Conservation (phyloP, 352 stramenopile genomes). For the Thalassiosira ordinaria region DNA sequence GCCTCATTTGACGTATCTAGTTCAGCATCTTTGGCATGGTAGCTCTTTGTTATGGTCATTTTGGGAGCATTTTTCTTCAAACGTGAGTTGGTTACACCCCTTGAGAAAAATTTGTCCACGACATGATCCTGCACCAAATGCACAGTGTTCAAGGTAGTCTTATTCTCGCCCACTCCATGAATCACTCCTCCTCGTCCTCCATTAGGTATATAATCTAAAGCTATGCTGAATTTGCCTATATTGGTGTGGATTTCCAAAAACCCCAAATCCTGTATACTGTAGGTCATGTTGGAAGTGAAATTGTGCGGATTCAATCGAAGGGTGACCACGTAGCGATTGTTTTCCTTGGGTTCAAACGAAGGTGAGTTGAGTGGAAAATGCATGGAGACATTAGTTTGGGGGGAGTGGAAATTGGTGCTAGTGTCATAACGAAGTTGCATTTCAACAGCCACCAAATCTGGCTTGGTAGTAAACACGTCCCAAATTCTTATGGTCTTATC, state of each 20-base stretch:
- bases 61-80: background rate
- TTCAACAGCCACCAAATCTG: slow-evolving; percentile 56
- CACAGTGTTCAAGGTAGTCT: slow-evolving; percentile 39
- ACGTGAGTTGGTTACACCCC: background rate
- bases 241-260: slow-evolving; percentile 70
- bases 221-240: slow-evolving; percentile 62
- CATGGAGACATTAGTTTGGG: slow-evolving; percentile 24
- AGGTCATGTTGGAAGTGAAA: slow-evolving; percentile 39
- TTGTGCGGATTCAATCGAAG: slow-evolving; percentile 58
- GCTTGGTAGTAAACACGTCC: slow-evolving; percentile 67
- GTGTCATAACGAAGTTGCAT: slow-evolving; percentile 8
- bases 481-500: slow-evolving; percentile 55
- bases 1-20: background rate
- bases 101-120: slow-evolving; percentile 9
- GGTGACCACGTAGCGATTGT: slow-evolving; percentile 53
- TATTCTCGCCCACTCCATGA: slow-evolving; percentile 34
- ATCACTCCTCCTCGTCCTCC: slow-evolving; percentile 28
- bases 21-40: slow-evolving; percentile 11
- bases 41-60: slow-evolving; percentile 27
- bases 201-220: slow-evolving; percentile 67
- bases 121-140: slow-evolving; percentile 39
- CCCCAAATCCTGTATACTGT: slow-evolving; percentile 56
- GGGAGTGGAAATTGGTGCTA: background rate
- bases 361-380: slow-evolving; percentile 41
- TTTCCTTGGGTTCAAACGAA: slow-evolving; percentile 31